Conservation (phyloP, 2,329 filamentous ascomycete genomes). For the Colletotrichum sp. region DNA sequence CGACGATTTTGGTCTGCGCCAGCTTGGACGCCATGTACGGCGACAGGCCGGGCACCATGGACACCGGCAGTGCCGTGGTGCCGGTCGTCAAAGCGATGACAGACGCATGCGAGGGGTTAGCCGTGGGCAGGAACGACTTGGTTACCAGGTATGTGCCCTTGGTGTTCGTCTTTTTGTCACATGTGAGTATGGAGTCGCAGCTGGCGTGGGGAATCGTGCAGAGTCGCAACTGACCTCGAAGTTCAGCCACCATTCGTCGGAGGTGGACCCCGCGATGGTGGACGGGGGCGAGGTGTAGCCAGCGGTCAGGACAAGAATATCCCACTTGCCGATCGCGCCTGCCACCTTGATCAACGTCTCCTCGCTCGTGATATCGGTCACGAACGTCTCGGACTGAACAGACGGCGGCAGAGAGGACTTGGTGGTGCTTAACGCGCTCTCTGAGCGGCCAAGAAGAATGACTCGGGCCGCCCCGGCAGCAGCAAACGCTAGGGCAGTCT, state of each 20-base stretch:
- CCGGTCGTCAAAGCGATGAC: constrained; percentile 26
- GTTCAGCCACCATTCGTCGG: constrained; percentile 25
- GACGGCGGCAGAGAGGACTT: constrained; percentile 24
- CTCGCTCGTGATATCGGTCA: constrained; percentile 8
- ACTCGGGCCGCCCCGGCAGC: constrained; percentile 42
- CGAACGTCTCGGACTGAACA: background rate
- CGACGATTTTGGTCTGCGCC: constrained; percentile 36
- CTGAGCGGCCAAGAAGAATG: constrained; percentile 42
- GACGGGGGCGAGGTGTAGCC: constrained; percentile 21
- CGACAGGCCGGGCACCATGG: constrained; percentile 22
- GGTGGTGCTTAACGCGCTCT: constrained; percentile 29
- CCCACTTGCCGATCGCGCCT: constrained; percentile 20
- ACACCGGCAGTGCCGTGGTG: constrained; percentile 21
- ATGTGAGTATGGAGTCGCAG: background rate
- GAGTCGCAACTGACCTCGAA: constrained; percentile 25
- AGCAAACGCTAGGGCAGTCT: constrained; percentile 66
- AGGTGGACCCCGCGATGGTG: constrained; percentile 16
- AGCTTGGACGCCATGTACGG: constrained; percentile 22
- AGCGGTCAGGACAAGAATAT: constrained; percentile 21
- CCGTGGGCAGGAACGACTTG: constrained; percentile 49
- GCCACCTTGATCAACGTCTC: constrained; percentile 1
- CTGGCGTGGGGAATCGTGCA: background rate
- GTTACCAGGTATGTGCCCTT: constrained; percentile 51
- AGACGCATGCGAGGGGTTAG: constrained; percentile 17
- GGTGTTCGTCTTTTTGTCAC: constrained; percentile 49